Percentiles rank a stretch among this genome's conserved stretches.
Evolutionary conservation across 2,329 filamentous ascomycete species (phyloP).

Genomic region (Aspergillus sp.): DNA sequence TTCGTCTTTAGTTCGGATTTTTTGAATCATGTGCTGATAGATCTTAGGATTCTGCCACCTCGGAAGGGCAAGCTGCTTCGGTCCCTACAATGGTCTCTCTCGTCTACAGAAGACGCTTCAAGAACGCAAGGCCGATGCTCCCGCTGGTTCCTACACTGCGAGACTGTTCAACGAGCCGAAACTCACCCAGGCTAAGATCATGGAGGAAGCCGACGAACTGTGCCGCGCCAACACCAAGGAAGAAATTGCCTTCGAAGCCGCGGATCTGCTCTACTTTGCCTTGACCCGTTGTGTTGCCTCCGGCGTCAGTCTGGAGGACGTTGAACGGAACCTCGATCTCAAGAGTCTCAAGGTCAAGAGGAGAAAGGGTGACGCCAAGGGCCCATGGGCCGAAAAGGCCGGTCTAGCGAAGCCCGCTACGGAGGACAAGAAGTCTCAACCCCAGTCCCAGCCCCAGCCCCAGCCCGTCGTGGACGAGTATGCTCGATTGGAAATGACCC

Average conservation of each 20-base stretch:
- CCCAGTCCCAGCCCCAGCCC: slow-evolving; percentile 3
- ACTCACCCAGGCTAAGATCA: slow-evolving; percentile 86
- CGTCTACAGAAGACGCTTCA: slow-evolving; percentile 80
- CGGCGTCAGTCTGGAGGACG: slow-evolving; percentile 77
- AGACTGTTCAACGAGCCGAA: slow-evolving; percentile 87
- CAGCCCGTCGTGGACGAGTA: slow-evolving; percentile 45
- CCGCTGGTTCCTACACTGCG: slow-evolving; percentile 85
- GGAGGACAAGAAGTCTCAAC: not conserved
- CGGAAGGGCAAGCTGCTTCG: slow-evolving; percentile 86
- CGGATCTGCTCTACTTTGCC: slow-evolving; percentile 92
- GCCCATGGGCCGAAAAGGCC: slow-evolving; percentile 79
- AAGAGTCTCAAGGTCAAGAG: slow-evolving; percentile 95
- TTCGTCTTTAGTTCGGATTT: not conserved
- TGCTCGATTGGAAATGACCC: slow-evolving; percentile 70
- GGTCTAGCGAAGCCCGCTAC: slow-evolving; percentile 42
- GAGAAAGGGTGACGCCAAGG: slow-evolving; percentile 87
- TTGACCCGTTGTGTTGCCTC: slow-evolving; percentile 79
- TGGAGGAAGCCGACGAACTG: slow-evolving; percentile 94
- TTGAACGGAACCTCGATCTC: slow-evolving; percentile 84
- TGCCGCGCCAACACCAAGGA: slow-evolving; percentile 75
- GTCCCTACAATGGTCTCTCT: slow-evolving; percentile 69
- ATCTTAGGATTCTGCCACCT: slow-evolving; percentile 75
- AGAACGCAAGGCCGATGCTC: slow-evolving; percentile 72
- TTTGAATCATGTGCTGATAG: slow-evolving; percentile 10
- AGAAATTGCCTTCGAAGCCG: slow-evolving; percentile 87